A percentile compares a stretch with the other conserved stretches of the same genome.
phyloP scores from a whole-genome alignment of 768 basidiomycete genomes.

The Kwoniella shandongensis region DNA sequence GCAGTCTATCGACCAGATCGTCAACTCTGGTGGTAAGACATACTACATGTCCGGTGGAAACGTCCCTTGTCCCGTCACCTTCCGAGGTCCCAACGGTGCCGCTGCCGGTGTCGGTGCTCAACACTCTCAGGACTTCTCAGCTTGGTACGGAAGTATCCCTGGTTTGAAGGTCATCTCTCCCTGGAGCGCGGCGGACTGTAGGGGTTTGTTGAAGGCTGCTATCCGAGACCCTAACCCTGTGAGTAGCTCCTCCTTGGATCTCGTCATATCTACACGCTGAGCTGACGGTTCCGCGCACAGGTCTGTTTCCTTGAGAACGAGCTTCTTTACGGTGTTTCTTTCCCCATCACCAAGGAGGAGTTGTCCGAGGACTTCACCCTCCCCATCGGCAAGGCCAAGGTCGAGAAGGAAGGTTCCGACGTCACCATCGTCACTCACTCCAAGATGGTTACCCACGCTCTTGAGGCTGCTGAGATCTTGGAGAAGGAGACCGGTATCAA shows the following conservation, averaged over 20 bases:
- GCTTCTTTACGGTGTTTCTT: conserved; percentile 94
- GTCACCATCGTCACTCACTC: conserved; percentile 96
- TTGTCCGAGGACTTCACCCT: conserved; percentile 93
- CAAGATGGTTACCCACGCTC: conserved; percentile 92
- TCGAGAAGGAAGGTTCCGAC: conserved; percentile 89
- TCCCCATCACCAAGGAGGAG: conserved; percentile 93
- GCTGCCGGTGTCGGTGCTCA: conserved; percentile 78
- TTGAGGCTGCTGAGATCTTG: conserved; percentile 89
- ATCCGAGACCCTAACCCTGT: conserved; percentile 96
- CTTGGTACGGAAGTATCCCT: conserved; percentile 63
- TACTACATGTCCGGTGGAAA: conserved; percentile 99
- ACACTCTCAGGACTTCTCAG: conserved; percentile 29
- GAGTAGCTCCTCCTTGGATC: conserved; percentile 15
- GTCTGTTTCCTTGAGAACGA: conserved; percentile 99
- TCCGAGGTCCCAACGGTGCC: conserved; percentile 99
- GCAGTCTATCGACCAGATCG: conserved; percentile 97
- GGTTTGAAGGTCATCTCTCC: conserved; percentile 97
- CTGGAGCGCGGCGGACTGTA: conserved; percentile 98
- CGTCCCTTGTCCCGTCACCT: conserved; percentile 96
- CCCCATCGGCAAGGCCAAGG: conserved; percentile 96
- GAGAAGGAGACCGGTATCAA: conserved; percentile 91
- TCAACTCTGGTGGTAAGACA: conserved; percentile 99
- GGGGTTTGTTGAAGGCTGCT: conserved; percentile 93
- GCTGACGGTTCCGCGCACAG: conserved; percentile 15
- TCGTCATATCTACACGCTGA: background rate